These are phyloP conservation scores for Colletotrichum lini DNA, from an alignment of 2,329 filamentous ascomycete species.

Conservation along the genomic window DNA sequence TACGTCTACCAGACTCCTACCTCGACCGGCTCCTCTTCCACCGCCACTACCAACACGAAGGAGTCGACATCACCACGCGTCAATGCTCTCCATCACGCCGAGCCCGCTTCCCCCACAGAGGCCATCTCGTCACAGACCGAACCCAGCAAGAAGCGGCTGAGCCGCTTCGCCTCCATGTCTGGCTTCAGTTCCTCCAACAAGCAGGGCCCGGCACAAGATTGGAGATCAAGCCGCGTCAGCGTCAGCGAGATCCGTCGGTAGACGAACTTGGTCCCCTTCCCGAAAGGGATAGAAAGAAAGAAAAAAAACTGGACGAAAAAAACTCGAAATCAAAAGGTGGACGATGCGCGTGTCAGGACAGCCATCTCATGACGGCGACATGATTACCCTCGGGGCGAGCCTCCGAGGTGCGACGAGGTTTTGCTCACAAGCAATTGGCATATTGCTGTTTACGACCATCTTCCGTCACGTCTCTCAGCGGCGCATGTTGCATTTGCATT, in stretches of 20 bases:
- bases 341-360: slow-evolving; percentile 24
- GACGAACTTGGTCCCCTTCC: not conserved
- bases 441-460: slow-evolving; percentile 37
- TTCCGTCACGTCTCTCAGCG: slow-evolving; percentile 32
- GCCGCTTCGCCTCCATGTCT: slow-evolving; percentile 70
- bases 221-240: slow-evolving; percentile 55
- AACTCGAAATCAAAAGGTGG: not conserved
- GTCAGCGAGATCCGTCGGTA: slow-evolving; percentile 43
- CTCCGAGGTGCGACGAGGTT: slow-evolving; percentile 36
- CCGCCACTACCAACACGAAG: slow-evolving; percentile 54
- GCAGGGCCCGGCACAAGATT: slow-evolving; percentile 56
- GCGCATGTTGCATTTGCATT: slow-evolving; percentile 36
- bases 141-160: slow-evolving; percentile 63
- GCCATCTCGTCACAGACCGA: slow-evolving; percentile 44
- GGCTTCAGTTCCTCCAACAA: slow-evolving; percentile 63
- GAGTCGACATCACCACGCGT: slow-evolving; percentile 48
- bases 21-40: slow-evolving; percentile 70
- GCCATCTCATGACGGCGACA: slow-evolving; percentile 39
- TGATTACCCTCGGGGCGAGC: slow-evolving; percentile 32
- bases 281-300: not conserved
- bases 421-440: slow-evolving; percentile 33
- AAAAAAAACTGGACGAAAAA: too few relatives aligned
- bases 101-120: slow-evolving; percentile 47
- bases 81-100: slow-evolving; percentile 56
- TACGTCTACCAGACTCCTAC: slow-evolving; percentile 84